A percentile compares a stretch with the other conserved stretches of the same genome.
phyloP scores from a whole-genome alignment of 140 eudicot species.

The Anethum foeniculum region DNA sequence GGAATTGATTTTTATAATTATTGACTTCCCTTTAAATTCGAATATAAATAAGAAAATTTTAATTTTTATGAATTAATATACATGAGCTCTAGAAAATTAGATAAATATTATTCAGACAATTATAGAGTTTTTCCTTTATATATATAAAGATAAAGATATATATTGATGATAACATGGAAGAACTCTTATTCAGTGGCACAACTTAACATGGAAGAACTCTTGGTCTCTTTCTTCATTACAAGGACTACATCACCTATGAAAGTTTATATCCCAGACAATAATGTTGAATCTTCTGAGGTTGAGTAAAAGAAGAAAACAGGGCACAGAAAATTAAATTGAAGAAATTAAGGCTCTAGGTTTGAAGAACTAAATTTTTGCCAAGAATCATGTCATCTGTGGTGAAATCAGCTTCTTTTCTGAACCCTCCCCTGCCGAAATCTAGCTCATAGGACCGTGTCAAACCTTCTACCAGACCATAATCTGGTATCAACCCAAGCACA shows the following conservation, averaged over 20 bases:
- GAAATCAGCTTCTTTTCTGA: conserved; percentile 92
- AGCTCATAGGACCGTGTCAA: conserved; percentile 73
- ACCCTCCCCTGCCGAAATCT: conserved; percentile 86
- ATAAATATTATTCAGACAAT: no score
- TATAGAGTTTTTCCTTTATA: no score
- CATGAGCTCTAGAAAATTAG: no score
- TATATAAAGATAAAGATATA: no score
- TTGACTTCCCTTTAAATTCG: no score
- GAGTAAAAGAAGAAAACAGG: background rate
- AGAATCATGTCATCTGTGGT: conserved; percentile 85
- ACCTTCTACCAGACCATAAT: conserved; percentile 77
- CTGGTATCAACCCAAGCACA: conserved; percentile 72
- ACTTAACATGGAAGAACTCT: background rate
- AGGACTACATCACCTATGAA: background rate
- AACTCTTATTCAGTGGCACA: background rate
- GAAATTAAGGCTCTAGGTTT: conserved; percentile 12
- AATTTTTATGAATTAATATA: no score
- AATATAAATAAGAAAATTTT: no score
- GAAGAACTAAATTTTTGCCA: conserved; percentile 69
- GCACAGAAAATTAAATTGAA: background rate
- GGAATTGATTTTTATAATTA: no score
- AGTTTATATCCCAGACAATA: background rate
- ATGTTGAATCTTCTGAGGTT: background rate
- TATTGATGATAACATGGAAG: no score
- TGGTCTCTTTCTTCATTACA: background rate